A percentile compares a stretch with the other conserved stretches of the same genome.
phyloP scores from a whole-genome alignment of 768 basidiomycete species.

The Galerina sulciceps region DNA sequence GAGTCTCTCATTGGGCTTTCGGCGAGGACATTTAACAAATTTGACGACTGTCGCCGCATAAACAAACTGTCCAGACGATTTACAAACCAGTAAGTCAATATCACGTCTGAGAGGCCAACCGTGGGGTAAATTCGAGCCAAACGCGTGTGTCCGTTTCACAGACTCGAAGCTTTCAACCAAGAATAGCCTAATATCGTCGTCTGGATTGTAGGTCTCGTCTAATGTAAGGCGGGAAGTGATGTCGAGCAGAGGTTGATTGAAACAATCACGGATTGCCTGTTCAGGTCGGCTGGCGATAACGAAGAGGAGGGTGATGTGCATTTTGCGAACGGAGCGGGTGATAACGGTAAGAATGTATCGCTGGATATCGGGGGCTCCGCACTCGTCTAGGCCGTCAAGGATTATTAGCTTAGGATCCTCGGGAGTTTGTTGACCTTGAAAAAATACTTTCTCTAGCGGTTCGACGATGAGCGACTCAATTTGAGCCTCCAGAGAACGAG shows the following conservation, averaged over 20 bases:
- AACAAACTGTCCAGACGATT: slow-evolving; percentile 15
- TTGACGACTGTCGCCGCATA: slow-evolving; percentile 7
- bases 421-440: too few relatives aligned
- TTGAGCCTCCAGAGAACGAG: neutral
- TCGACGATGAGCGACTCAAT: slow-evolving; percentile 13
- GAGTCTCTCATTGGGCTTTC: neutral
- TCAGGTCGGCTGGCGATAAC: slow-evolving; percentile 16
- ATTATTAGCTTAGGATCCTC: slow-evolving; percentile 1
- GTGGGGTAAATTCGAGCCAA: neutral
- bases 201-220: slow-evolving; percentile 10
- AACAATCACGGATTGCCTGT: neutral
- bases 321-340: neutral
- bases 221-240: neutral
- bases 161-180: neutral
- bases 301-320: neutral
- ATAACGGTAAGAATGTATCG: slow-evolving; percentile 5
- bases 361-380: slow-evolving; percentile 8
- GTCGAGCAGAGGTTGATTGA: neutral
- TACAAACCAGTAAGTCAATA: slow-evolving; percentile 3
- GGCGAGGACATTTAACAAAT: slow-evolving; percentile 3
- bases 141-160: neutral
- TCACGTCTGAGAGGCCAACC: slow-evolving; percentile 1
- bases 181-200: slow-evolving; percentile 3
- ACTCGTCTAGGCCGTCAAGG: slow-evolving; percentile 25
- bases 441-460: neutral